Percentiles rank a stretch among this genome's conserved stretches.
These are phyloP conservation scores for Knoxdaviesia capensis DNA, from an alignment of 2,329 filamentous ascomycete species.

Conservation along the genomic window DNA sequence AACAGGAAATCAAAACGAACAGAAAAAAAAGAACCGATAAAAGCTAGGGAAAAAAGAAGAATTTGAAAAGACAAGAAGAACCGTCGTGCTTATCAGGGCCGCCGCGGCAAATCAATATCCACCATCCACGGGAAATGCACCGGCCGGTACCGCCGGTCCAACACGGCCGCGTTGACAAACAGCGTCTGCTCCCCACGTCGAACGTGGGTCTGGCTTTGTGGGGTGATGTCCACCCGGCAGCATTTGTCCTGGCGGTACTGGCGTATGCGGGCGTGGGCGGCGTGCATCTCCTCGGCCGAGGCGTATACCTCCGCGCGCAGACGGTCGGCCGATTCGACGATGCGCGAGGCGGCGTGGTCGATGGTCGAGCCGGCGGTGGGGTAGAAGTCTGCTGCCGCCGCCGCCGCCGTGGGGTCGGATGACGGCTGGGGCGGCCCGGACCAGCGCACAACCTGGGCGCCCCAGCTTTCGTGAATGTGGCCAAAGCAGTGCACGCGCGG, in stretches of 20 bases:
- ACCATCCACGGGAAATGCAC: constrained; percentile 32
- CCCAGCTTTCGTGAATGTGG: constrained; percentile 14
- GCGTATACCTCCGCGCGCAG: not conserved
- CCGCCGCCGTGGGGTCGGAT: not conserved
- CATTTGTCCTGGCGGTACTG: not conserved
- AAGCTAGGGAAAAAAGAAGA: not conserved
- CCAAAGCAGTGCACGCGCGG: constrained; percentile 18
- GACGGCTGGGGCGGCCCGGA: constrained; percentile 5
- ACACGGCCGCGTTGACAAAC: constrained; percentile 35
- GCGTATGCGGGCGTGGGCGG: not conserved
- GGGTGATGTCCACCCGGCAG: not conserved
- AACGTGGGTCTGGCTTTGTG: not conserved
- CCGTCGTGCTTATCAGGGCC: too few species aligned
- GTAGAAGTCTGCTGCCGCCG: not conserved
- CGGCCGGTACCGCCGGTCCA: constrained; percentile 19
- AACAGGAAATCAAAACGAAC: too few species aligned
- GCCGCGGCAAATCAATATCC: constrained; percentile 20
- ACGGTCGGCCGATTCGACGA: not conserved
- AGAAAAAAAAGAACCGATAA: not conserved
- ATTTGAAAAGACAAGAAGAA: too few species aligned
- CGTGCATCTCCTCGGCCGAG: not conserved
- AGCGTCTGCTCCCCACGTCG: constrained; percentile 22
- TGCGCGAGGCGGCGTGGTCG: not conserved
- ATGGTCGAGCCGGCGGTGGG: not conserved
- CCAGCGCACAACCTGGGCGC: constrained; percentile 26